Evolutionary conservation across 2,329 filamentous ascomycete genomes (phyloP).

Genomic region (Cordyceps fumosorosea): DNA sequence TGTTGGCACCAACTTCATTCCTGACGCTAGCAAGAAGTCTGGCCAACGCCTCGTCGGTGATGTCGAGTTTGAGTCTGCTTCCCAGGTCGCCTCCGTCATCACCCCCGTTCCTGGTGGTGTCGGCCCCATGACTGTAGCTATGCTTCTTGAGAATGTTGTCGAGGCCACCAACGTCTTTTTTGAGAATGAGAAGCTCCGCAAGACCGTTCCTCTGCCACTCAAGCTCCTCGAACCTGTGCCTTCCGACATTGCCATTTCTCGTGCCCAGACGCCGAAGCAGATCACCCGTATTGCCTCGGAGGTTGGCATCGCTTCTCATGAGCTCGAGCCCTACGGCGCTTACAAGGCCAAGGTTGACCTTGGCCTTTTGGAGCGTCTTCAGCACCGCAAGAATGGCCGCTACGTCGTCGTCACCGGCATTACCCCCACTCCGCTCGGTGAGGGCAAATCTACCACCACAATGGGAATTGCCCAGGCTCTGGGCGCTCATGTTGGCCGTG

Average conservation of each 20-base stretch:
- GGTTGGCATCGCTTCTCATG: slow-evolving; percentile 78
- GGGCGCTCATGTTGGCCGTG: slow-evolving; percentile 76
- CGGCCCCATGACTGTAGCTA: slow-evolving; percentile 97
- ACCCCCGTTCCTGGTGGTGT: slow-evolving; percentile 96
- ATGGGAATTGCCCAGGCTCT: slow-evolving; percentile 92
- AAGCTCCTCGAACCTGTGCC: slow-evolving; percentile 76
- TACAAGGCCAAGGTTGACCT: slow-evolving; percentile 96
- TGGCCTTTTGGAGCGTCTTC: slow-evolving; percentile 70
- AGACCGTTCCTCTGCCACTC: slow-evolving; percentile 75
- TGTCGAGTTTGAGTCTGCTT: slow-evolving; percentile 83
- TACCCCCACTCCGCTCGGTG: slow-evolving; percentile 90
- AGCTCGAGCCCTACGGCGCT: slow-evolving; percentile 89
- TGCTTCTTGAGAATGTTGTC: slow-evolving; percentile 94
- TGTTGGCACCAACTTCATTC: slow-evolving; percentile 93
- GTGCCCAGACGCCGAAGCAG: slow-evolving; percentile 83
- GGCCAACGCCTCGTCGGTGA: slow-evolving; percentile 90
- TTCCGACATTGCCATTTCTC: slow-evolving; percentile 91
- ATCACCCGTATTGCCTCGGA: slow-evolving; percentile 81
- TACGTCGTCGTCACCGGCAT: slow-evolving; percentile 95
- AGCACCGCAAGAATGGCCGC: slow-evolving; percentile 79
- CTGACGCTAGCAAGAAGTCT: slow-evolving; percentile 83
- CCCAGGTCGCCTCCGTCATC: slow-evolving; percentile 81
- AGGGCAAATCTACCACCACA: slow-evolving; percentile 97
- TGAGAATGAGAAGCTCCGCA: slow-evolving; percentile 72
- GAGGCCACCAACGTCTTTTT: slow-evolving; percentile 77